Evolutionary conservation across 2,329 filamentous ascomycete genomes (phyloP), one percentile per base, ranked within the genome.

Genomic region (Diaporthe vaccinii): DNA sequence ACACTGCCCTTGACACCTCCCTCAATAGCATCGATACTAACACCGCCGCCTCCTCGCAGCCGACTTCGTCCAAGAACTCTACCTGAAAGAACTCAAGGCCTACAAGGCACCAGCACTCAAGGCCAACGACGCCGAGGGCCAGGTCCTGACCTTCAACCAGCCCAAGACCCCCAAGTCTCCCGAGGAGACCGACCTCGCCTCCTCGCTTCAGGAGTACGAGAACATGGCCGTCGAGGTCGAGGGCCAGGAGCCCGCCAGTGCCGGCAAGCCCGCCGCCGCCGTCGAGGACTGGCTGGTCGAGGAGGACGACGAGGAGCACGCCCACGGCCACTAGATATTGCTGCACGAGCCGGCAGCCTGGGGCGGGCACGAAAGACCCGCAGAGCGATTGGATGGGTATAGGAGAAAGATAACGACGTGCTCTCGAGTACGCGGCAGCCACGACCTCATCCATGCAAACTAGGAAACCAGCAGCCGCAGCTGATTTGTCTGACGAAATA

Each of bases 11-110:
- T 51, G 36, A 28, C 10, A 22, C 28, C 46, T n/a, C 4, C 8
- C 25, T 34, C n/a, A 67, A 46, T 34, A 55, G 65, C 49, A 39
- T 20, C 65, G 15, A 55, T 74, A 36, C 80, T 84, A 80, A 83
- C 80, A 70, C 71, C 39, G 76, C 71, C 73, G 74, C 76, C 57
- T 72, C 58, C 46, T 36, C 70, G 78, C 84, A 98, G 97, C 95
- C 92, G 97, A 99, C 86, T 92, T 98, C 82, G 95, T 99, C 82
- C 97, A 98, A 88, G 96, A 98, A 85, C 91, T 99, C 84, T 99
- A 99, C 91, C 92, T 99, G 81, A 94, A 93, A 86, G 96, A 98
- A 88, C 92, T 99, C 84, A 97, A 96, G 89, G 91, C 92, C 87
- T 98, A 98, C 93, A 98, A 98, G 91, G 89, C 93, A 78, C 89